Evolutionary conservation across 257 asterid species (phyloP), one percentile per base, ranked within the genome.

Genomic region (Salvia rosmarinus): DNA sequence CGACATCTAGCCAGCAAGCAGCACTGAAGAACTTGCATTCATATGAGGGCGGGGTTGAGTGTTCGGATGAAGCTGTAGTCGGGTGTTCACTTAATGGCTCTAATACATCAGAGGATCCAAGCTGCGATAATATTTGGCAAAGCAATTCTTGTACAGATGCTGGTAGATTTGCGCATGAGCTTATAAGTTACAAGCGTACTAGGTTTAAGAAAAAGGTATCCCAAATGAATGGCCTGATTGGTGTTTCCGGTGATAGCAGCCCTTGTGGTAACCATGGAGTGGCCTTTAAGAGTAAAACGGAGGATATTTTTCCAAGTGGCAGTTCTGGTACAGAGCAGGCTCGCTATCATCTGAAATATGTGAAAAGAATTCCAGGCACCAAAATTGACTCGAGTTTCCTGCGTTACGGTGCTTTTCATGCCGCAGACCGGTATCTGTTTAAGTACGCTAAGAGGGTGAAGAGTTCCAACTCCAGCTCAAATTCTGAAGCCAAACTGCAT

Each of bases 261-360:
- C 68, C 55, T 64, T 75, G n/a, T 60, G 75, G 54, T 75, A 64
- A 67, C 61, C 61, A 64, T 21, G 74, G 21, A 64, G 55, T 59
- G 20, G 67, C 75, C 57, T 51, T 61, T 32, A 71, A 77, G 56
- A 40, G 50, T 66, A 81, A 73, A 23, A n/a, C n/a, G 11, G 67
- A 79, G 46, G 66, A 44, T 69, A 67, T 62, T 67, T 50, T 61
- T 25, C 79, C 75, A 52, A 77, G 67, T 42, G 83, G 80, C 57
- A 66, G 64, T 68, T 72, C 64, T 67, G 61, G 58, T 74, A 52
- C 73, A 39, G 77, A 68, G 70, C 59, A 64, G 34, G 83, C 75
- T 42, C 88, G 79, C 14, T 84, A 25, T 74, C 76, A 68, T 47
- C 65, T 82, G 28, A 89, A 86, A 75, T 89, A 89, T 79, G 77